Conservation (phyloP, 2,329 filamentous ascomycete species). For the Trichoderma aggressivum region DNA sequence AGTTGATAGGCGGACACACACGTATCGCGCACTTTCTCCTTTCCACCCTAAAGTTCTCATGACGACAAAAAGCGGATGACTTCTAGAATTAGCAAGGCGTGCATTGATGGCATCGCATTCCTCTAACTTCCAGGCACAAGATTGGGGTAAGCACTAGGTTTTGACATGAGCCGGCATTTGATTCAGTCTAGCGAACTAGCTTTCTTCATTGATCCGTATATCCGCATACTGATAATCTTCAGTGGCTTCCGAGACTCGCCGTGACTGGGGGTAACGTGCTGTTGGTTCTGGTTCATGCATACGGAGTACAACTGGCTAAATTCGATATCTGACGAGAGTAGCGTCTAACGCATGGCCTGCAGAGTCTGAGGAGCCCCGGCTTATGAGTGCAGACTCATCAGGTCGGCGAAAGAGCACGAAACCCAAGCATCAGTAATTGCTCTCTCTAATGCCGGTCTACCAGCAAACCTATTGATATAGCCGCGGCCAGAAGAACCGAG, state of each 20-base stretch:
- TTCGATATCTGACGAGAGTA: neutral
- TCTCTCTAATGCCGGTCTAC: neutral
- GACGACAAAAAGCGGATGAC: neutral
- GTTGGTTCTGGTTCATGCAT: neutral
- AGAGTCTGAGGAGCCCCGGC: too few relatives aligned
- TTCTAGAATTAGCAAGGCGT: neutral
- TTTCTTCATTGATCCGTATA: neutral
- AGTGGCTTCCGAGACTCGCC: neutral
- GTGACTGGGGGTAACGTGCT: neutral
- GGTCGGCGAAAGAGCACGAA: neutral
- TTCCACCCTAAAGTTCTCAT: neutral
- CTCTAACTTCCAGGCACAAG: neutral
- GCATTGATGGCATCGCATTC: neutral
- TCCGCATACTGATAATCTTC: neutral
- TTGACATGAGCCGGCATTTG: neutral
- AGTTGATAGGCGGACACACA: too few relatives aligned
- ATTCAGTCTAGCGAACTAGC: neutral
- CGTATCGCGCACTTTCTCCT: neutral
- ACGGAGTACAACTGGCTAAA: neutral
- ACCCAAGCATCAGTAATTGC: too few relatives aligned
- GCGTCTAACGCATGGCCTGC: neutral
- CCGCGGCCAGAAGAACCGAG: slow-evolving; percentile 4
- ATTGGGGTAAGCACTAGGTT: neutral
- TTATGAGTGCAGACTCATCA: neutral
- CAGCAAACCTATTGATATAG: neutral